Conservation (phyloP, 176 grass and related monocot species). For the Paspalum vaginatum region DNA sequence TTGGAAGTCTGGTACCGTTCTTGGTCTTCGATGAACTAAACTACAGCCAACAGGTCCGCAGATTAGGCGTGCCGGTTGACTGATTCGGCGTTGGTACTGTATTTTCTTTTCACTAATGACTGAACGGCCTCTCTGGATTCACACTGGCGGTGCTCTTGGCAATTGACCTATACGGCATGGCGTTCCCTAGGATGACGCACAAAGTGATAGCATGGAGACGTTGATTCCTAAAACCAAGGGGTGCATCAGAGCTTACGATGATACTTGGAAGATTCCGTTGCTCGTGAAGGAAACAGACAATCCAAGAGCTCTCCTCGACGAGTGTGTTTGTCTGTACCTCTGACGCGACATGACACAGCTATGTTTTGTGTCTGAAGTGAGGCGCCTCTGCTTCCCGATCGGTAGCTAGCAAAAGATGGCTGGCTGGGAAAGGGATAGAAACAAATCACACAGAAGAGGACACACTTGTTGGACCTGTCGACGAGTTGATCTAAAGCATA, state of each 20-base stretch:
- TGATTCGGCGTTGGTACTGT: neutral
- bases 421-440: neutral
- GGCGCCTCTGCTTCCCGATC: conserved; percentile 36
- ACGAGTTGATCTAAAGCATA: conserved; percentile 37
- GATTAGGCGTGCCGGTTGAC: conserved; percentile 16
- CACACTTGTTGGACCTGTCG: conserved; percentile 31
- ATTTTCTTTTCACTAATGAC: conserved; percentile 24
- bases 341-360: neutral
- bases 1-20: neutral
- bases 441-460: conserved; percentile 7
- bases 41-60: neutral
- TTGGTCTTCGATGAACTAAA: neutral
- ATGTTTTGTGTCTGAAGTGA: conserved; percentile 1
- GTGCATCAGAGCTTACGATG: conserved; percentile 7
- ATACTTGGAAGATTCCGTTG: conserved; percentile 29
- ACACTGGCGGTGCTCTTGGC: neutral
- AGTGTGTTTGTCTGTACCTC: conserved; percentile 12
- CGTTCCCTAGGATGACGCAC: conserved; percentile 33
- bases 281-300: neutral
- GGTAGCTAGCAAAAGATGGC: conserved; percentile 23
- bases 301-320: conserved; percentile 24
- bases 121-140: conserved; percentile 18
- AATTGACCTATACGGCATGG: conserved; percentile 21
- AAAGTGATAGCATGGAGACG: neutral
- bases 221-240: neutral